These are phyloP conservation scores for Vaccinium corymbosum DNA, from an alignment of 148 eudicot genomes.

Conservation along the genomic window DNA sequence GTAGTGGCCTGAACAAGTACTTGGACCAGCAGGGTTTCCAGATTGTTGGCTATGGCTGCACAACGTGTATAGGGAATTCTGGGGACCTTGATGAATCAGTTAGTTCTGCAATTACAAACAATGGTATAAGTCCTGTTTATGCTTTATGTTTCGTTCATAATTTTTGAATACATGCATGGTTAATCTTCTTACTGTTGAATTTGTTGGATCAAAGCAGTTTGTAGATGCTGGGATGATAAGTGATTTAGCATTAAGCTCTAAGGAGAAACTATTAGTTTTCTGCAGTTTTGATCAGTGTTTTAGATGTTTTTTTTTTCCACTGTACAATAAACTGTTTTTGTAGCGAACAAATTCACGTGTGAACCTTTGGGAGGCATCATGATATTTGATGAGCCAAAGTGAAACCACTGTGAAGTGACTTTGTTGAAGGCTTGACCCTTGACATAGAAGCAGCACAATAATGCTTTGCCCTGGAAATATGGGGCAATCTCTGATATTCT, in stretches of 20 bases:
- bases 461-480: neutral
- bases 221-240: neutral
- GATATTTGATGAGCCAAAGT: neutral
- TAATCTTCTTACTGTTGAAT: neutral
- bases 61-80: conserved; percentile 96
- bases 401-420: neutral
- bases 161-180: neutral
- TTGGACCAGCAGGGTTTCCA: conserved; percentile 85
- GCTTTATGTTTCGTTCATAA: neutral
- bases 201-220: neutral
- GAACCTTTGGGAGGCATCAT: neutral
- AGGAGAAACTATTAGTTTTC: neutral
- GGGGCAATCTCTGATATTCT: too few species aligned
- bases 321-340: neutral
- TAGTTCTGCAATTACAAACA: conserved; percentile 72
- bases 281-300: neutral
- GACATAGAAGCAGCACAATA: neutral
- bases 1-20: conserved; percentile 86
- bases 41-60: conserved; percentile 97
- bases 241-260: neutral
- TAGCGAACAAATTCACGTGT: neutral
- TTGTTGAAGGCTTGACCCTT: neutral
- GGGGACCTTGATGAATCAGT: conserved; percentile 96
- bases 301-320: neutral
- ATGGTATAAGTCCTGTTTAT: conserved; percentile 40